Evolutionary conservation across 1,284 basidiomycete genomes (phyloP).

Genomic region (Fomitopsis pinicola): DNA sequence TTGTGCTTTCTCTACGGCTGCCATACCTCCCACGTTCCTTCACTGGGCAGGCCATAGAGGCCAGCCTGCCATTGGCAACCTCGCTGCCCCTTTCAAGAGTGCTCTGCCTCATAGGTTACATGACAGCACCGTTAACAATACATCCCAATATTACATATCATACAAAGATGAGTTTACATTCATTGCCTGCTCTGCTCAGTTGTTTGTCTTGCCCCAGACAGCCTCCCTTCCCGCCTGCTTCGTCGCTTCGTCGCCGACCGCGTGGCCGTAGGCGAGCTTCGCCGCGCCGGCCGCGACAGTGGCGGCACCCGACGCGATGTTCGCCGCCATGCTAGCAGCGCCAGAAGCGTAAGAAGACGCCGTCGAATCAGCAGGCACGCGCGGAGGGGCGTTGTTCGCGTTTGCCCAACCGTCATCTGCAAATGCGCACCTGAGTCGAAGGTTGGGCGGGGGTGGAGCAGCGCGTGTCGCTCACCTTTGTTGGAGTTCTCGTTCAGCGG

Average conservation of each 20-base stretch:
- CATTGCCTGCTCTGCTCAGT: background rate
- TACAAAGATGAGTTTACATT: background rate
- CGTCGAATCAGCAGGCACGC: slow-evolving; percentile 12
- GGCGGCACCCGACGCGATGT: slow-evolving; percentile 15
- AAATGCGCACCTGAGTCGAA: background rate
- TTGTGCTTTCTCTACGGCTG: no score
- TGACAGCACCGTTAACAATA: background rate
- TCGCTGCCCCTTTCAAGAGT: no score
- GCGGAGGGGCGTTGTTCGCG: slow-evolving; percentile 10
- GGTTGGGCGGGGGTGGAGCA: background rate
- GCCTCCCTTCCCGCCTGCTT: slow-evolving; percentile 29
- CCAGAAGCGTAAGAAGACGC: slow-evolving; percentile 13
- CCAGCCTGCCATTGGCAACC: no score
- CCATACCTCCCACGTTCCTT: no score
- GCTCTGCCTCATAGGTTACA: no score
- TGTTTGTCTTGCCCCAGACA: slow-evolving; percentile 21
- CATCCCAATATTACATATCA: background rate
- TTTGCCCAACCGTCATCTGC: slow-evolving; percentile 44
- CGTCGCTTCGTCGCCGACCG: slow-evolving; percentile 33
- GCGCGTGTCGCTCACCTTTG: slow-evolving; percentile 26
- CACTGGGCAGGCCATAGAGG: no score
- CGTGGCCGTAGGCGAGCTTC: slow-evolving; percentile 35
- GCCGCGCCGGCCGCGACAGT: slow-evolving; percentile 31
- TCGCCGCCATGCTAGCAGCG: slow-evolving; percentile 9
- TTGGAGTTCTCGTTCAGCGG: slow-evolving; percentile 44